Conservation (phyloP, 768 basidiomycete species). For the Lentinus brumalis region DNA sequence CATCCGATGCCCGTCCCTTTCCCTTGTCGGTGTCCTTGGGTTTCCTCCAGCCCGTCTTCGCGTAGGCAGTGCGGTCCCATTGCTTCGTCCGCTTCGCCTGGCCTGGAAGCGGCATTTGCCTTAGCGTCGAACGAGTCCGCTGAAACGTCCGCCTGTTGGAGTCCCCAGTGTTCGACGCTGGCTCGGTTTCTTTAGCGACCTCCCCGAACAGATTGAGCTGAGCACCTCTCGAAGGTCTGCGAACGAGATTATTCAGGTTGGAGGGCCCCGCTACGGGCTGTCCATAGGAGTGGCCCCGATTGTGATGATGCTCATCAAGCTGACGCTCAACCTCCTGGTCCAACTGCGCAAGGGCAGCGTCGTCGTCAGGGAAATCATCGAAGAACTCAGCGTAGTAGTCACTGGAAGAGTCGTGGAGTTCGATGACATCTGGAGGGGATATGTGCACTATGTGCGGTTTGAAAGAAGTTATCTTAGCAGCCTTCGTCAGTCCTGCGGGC, state of each 20-base stretch:
- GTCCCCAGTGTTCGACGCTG: constrained; percentile 30
- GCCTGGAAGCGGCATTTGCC: constrained; percentile 23
- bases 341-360: constrained; percentile 51
- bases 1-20: constrained; percentile 41
- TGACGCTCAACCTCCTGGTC: constrained; percentile 50
- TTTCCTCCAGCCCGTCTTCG: constrained; percentile 73
- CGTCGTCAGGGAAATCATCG: constrained; percentile 49
- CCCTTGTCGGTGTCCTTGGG: constrained; percentile 52
- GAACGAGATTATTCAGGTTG: constrained; percentile 5
- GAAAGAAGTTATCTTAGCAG: background rate
- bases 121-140: constrained; percentile 41
- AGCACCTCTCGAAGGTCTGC: constrained; percentile 36
- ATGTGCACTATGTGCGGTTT: constrained; percentile 1
- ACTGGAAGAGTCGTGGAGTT: constrained; percentile 46
- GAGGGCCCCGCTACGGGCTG: constrained; percentile 43
- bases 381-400: constrained; percentile 35
- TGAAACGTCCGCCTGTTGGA: constrained; percentile 33
- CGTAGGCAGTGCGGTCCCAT: constrained; percentile 91
- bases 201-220: constrained; percentile 74
- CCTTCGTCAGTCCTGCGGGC: too few relatives aligned
- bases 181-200: constrained; percentile 40
- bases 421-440: constrained; percentile 23
- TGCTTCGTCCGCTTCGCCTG: constrained; percentile 60
- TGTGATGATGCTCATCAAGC: constrained; percentile 38
- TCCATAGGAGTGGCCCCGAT: constrained; percentile 17